Conservation (phyloP, 2,329 filamentous ascomycete genomes). For the Nothopassalora personata region DNA sequence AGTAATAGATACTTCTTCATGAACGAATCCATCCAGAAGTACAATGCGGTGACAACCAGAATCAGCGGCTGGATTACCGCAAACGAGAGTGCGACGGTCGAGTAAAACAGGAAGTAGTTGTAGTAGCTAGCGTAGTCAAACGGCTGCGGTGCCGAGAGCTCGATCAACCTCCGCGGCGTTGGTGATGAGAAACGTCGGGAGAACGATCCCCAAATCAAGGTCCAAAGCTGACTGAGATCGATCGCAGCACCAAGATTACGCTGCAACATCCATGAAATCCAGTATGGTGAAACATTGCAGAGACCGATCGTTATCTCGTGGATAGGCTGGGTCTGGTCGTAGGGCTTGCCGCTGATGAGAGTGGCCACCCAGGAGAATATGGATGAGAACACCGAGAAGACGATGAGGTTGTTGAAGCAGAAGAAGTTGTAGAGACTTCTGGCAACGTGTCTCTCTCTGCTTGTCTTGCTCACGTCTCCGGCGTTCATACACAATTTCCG, state of each 20-base stretch:
- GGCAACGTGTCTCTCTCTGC: conserved; percentile 84
- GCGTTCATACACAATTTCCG: conserved; percentile 75
- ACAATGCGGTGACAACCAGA: conserved; percentile 77
- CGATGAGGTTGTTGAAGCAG: conserved; percentile 90
- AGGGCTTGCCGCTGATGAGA: conserved; percentile 48
- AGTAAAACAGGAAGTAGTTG: conserved; percentile 95
- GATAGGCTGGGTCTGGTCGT: conserved; percentile 60
- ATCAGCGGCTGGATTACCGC: conserved; percentile 81
- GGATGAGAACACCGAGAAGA: conserved; percentile 88
- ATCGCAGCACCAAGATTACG: conserved; percentile 89
- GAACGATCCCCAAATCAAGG: conserved; percentile 77
- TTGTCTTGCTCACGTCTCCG: conserved; percentile 87
- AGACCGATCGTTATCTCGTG: conserved; percentile 64
- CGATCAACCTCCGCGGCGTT: conserved; percentile 85
- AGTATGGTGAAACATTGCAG: conserved; percentile 80
- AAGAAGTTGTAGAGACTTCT: conserved; percentile 93
- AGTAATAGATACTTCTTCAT: conserved; percentile 93
- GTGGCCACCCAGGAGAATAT: conserved; percentile 69
- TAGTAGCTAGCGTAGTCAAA: conserved; percentile 98
- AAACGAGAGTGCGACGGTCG: conserved; percentile 82
- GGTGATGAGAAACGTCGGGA: conserved; percentile 78
- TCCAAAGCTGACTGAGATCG: conserved; percentile 84
- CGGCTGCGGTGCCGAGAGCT: conserved; percentile 82
- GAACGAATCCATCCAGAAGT: conserved; percentile 80
- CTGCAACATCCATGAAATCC: conserved; percentile 90